Conservation (phyloP, 139 green algal genomes). For the Volvox africanus region DNA sequence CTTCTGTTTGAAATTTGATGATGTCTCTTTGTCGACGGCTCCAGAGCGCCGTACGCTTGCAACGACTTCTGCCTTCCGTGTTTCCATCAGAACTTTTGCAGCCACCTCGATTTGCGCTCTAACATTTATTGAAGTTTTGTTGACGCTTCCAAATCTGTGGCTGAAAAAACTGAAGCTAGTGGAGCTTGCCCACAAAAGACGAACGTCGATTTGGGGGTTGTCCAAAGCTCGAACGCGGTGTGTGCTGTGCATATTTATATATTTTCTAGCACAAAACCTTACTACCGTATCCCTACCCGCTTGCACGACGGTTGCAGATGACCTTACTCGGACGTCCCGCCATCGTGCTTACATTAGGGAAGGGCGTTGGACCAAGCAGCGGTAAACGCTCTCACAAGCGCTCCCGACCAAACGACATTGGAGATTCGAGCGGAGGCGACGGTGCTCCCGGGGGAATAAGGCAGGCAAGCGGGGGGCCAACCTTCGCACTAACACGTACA, state of each 20-base stretch:
- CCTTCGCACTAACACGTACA: too few relatives aligned
- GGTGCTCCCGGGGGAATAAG: neutral
- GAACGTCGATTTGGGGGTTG: neutral
- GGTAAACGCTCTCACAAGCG: slow-evolving; percentile 19
- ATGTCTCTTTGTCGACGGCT: too few relatives aligned
- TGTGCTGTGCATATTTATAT: neutral
- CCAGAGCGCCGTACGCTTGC: too few relatives aligned
- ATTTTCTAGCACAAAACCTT: neutral
- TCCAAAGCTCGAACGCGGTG: neutral
- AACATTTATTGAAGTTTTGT: too few relatives aligned
- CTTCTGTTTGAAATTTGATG: too few relatives aligned
- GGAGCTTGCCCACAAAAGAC: neutral
- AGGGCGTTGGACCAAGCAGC: too few relatives aligned
- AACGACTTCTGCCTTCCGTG: too few relatives aligned
- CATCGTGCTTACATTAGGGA: neutral
- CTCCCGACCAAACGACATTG: neutral
- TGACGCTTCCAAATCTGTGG: too few relatives aligned
- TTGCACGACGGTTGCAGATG: neutral
- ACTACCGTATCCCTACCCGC: neutral
- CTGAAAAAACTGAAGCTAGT: neutral
- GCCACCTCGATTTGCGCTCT: too few relatives aligned
- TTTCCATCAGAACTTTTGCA: too few relatives aligned
- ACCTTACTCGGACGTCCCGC: slow-evolving; percentile 24
- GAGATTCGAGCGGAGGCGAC: neutral
- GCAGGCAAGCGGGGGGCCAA: neutral